These are phyloP conservation scores for Claviceps sp. DNA, from an alignment of 2,329 filamentous ascomycete genomes.

Conservation along the genomic window DNA sequence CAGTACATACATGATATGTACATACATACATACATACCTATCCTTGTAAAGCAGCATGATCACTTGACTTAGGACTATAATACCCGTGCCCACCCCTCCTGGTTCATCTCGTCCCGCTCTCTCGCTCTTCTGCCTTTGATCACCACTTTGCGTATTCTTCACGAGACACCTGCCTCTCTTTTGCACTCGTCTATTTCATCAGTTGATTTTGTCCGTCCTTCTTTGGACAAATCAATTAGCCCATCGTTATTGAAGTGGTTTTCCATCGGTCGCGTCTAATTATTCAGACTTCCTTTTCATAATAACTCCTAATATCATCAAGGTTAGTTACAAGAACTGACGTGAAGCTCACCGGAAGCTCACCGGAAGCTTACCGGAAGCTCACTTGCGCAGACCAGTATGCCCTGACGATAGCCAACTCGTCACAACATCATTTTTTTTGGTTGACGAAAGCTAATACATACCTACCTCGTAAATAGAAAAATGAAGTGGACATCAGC, in stretches of 20 bases:
- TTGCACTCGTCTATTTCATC: constrained; percentile 1
- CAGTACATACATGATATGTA: too few species aligned
- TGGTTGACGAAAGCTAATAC: not conserved
- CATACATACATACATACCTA: too few species aligned
- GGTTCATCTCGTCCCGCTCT: not conserved
- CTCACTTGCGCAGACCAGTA: not conserved
- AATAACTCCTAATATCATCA: not conserved
- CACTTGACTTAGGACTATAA: constrained; percentile 4
- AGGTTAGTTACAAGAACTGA: constrained; percentile 2
- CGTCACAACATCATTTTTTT: too few species aligned
- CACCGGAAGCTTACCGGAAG: not conserved
- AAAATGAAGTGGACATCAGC: constrained; percentile 21
- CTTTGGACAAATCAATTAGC: constrained; percentile 6
- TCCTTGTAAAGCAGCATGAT: not conserved
- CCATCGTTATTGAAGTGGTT: constrained; percentile 2
- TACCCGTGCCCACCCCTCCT: constrained; percentile 4
- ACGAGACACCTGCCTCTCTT: constrained; percentile 6
- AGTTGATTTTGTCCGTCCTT: constrained; percentile 24
- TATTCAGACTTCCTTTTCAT: not conserved
- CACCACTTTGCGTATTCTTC: not conserved
- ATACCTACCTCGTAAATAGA: constrained; percentile 5
- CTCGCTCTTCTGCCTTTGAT: not conserved
- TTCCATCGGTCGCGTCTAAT: not conserved
- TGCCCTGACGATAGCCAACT: not conserved
- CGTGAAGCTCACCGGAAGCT: not conserved